Conservation (phyloP, 2,329 filamentous ascomycete species). For the Cladophialophora yegresii region DNA sequence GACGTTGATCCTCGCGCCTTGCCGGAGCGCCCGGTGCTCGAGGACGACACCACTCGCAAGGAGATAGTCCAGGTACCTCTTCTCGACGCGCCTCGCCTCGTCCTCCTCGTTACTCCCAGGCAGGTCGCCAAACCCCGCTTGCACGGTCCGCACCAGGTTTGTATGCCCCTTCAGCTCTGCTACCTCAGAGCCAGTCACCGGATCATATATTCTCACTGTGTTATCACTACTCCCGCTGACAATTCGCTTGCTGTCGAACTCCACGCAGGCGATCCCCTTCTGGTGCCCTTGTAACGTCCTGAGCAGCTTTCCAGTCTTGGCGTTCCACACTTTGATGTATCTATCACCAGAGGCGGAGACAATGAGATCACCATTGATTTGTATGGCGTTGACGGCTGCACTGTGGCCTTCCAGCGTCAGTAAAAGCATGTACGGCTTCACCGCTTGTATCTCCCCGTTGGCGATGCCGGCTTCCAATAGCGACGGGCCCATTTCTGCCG, state of each 20-base stretch:
- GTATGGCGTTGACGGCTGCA: slow-evolving; percentile 94
- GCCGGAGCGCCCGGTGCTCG: slow-evolving; percentile 35
- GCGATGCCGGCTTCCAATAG: slow-evolving; percentile 48
- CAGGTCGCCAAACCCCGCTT: slow-evolving; percentile 89
- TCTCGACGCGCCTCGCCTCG: slow-evolving; percentile 72
- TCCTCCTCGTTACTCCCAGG: slow-evolving; percentile 78
- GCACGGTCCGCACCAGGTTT: slow-evolving; percentile 87
- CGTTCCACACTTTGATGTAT: slow-evolving; percentile 92
- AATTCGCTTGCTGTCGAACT: slow-evolving; percentile 90
- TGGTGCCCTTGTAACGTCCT: slow-evolving; percentile 82
- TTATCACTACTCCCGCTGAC: slow-evolving; percentile 96
- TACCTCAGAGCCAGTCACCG: slow-evolving; percentile 80
- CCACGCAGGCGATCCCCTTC: slow-evolving; percentile 96
- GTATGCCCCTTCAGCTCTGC: slow-evolving; percentile 80
- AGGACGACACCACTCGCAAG: slow-evolving; percentile 50
- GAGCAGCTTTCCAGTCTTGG: slow-evolving; percentile 72
- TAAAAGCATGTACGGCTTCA: slow-evolving; percentile 73
- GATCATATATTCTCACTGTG: slow-evolving; percentile 93
- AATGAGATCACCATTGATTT: slow-evolving; percentile 80
- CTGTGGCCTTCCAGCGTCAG: slow-evolving; percentile 79
- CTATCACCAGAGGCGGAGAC: slow-evolving; percentile 95
- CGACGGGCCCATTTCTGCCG: slow-evolving; percentile 46
- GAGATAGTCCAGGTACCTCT: slow-evolving; percentile 65
- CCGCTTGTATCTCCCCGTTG: slow-evolving; percentile 44
- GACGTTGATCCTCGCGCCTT: slow-evolving; percentile 62